Base-by-base conservation (phyloP, 1,284 basidiomycete genomes). In the Exobasidium rhododendri region DNA sequence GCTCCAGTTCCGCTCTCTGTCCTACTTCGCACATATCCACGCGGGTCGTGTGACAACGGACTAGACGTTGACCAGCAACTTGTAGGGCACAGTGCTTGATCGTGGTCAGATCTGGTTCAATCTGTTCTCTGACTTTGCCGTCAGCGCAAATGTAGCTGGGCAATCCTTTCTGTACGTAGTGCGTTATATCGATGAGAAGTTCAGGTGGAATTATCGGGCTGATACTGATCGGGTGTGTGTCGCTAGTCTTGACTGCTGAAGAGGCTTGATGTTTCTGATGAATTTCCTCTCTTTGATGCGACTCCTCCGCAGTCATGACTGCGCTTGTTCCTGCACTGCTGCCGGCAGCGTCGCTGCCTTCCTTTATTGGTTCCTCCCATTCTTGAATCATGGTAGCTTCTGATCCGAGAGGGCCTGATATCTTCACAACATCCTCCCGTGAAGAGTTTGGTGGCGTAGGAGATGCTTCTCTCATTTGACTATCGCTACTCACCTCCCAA, bases 201-300 rank as follows among this genome's bases (percentile, higher is more conserved):
- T 67, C 47, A 7, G 67, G 66, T 1, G 75, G 72, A 0, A 77
- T 53, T 20, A 77, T 73, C 10, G 67, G 66, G 50, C 68, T 71
- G 43, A 77, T 70, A 57, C 64, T 67, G 60, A 78, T 77, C 0
- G 76, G 76, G n/a, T 78, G 76, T 17, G 73, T 70, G 60, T 73
- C 71, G 49, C 68, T 71, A 6, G 76, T 78, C 61, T 78, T 78
- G 59, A 73, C 67, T 3, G 67, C 71, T n/a, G 64, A 61, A 43
- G 47, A 61, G 13, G 61, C 54, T 32, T 59, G 57, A 40, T 60
- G 61, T 46, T 69, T 62, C 49, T 61, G 35, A 13, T 46, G 28
- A 26, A 32, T 35, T 13, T 59, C 20, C 45, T 40, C 50, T 26
- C 26, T 52, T 56, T 20, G 31, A n/a, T 10, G 10, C 29, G 30